These are phyloP conservation scores for Hyphopichia burtonii DNA, from an alignment of 1,139 yeast species.

Conservation along the genomic window DNA sequence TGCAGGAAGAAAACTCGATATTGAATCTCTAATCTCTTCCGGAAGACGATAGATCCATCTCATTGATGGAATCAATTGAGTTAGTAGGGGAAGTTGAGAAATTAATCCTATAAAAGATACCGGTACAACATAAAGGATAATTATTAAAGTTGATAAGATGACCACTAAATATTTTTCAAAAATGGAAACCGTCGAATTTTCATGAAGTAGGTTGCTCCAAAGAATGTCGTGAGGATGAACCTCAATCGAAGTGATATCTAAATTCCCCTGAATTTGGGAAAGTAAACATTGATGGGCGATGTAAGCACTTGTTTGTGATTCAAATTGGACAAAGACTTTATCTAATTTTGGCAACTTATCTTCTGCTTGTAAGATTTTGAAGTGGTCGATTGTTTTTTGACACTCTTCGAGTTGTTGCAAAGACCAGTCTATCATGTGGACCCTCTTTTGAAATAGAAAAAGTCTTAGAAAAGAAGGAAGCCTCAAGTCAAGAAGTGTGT, in stretches of 20 bases:
- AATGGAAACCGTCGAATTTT: conserved; percentile 28
- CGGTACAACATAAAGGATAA: conserved; percentile 66
- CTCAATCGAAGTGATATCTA: conserved; percentile 45
- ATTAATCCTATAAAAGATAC: conserved; percentile 68
- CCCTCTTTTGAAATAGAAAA: conserved; percentile 20
- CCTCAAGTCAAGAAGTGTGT: conserved; percentile 20
- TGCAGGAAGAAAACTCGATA: conserved; percentile 62
- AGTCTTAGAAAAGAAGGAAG: conserved; percentile 33
- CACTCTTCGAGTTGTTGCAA: conserved; percentile 16
- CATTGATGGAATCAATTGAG: conserved; percentile 54
- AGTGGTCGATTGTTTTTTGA: conserved; percentile 19
- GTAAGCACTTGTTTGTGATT: conserved; percentile 46
- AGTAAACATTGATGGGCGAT: conserved; percentile 56
- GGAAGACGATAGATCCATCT: conserved; percentile 56
- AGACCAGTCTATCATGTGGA: conserved; percentile 28
- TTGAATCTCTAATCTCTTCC: conserved; percentile 45
- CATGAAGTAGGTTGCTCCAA: conserved; percentile 53
- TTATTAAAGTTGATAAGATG: conserved; percentile 42
- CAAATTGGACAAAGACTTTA: conserved; percentile 55
- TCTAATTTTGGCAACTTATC: conserved; percentile 23
- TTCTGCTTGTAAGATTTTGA: conserved; percentile 17
- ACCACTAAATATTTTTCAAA: conserved; percentile 43
- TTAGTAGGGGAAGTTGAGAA: conserved; percentile 61
- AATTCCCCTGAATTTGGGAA: conserved; percentile 38
- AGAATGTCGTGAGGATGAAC: conserved; percentile 57